phyloP scores from a whole-genome alignment of 805 yeast species.

The Brettanomyces nanus region DNA sequence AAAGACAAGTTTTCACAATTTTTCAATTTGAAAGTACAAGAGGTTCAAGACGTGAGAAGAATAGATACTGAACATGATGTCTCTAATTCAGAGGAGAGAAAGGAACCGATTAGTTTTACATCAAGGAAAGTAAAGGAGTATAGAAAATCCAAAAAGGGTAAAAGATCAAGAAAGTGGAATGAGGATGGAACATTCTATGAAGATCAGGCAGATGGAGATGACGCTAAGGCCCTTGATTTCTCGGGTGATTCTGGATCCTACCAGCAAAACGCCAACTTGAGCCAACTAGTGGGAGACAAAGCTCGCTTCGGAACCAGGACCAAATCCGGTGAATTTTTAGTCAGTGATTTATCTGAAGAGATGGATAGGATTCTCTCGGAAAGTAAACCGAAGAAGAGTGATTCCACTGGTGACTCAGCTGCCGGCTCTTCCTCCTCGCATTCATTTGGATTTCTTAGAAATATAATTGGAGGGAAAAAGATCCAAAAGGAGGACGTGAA shows the following conservation, averaged over 20 bases:
- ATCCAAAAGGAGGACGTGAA: conserved; percentile 56
- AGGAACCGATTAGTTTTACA: conserved; percentile 5
- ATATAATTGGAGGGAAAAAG: conserved; percentile 61
- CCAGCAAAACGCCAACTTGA: conserved; percentile 19
- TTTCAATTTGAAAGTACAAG: conserved; percentile 29
- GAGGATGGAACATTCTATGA: conserved; percentile 52
- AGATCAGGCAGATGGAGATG: conserved; percentile 26
- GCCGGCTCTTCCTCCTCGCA: conserved; percentile 24
- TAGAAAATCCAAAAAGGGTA: conserved; percentile 15
- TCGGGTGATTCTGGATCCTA: conserved; percentile 27
- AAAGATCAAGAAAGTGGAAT: conserved; percentile 57
- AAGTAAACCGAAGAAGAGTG: conserved; percentile 15
- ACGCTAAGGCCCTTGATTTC: conserved; percentile 40
- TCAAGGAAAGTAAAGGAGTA: conserved; percentile 2
- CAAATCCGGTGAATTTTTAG: conserved; percentile 52
- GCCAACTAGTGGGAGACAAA: conserved; percentile 31
- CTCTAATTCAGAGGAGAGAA: conserved; percentile 38
- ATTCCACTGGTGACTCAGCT: conserved; percentile 14
- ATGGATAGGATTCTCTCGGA: conserved; percentile 32
- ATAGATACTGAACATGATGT: conserved; percentile 48
- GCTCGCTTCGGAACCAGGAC: conserved; percentile 33
- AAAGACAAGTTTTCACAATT: conserved; percentile 30
- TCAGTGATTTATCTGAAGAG: conserved; percentile 53
- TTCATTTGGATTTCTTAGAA: conserved; percentile 52
- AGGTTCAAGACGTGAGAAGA: conserved; percentile 7